Percentiles rank a stretch among this genome's conserved stretches.
Evolutionary conservation across 78 protist genomes (phyloP).

Genomic region (Dictyostelium citrinum): DNA sequence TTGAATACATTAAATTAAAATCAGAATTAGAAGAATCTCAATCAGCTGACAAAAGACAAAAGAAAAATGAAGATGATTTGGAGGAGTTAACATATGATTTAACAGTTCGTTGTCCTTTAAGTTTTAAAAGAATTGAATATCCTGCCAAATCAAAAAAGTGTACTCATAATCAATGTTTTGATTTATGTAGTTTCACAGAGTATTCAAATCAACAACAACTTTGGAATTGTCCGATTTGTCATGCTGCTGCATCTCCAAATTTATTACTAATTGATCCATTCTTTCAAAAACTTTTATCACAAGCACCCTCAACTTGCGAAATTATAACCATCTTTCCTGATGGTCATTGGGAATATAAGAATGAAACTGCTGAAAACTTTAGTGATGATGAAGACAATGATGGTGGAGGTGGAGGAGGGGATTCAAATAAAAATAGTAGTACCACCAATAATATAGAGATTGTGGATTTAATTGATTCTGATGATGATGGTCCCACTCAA

Average conservation of each 20-base stretch:
- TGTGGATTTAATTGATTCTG: not conserved
- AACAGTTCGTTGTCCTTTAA: slow-evolving; percentile 18
- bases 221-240: slow-evolving; percentile 57
- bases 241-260: not conserved
- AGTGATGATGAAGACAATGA: not conserved
- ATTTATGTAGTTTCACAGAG: not conserved
- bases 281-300: not conserved
- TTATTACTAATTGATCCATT: not conserved
- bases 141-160: slow-evolving; percentile 28
- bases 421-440: not conserved
- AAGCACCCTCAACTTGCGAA: slow-evolving; percentile 10
- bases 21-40: not conserved
- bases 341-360: slow-evolving; percentile 28
- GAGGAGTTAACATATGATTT: slow-evolving; percentile 31
- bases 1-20: not conserved
- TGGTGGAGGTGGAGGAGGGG: not conserved
- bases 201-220: slow-evolving; percentile 54
- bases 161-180: slow-evolving; percentile 49
- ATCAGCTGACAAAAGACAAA: not conserved
- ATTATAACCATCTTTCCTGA: slow-evolving; percentile 3
- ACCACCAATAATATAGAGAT: not conserved
- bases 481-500: not conserved
- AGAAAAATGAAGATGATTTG: slow-evolving; percentile 5
- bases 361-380: not conserved
- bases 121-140: not conserved